Conservation (phyloP, 2,329 filamentous ascomycete genomes). For the Alternaria sp. region DNA sequence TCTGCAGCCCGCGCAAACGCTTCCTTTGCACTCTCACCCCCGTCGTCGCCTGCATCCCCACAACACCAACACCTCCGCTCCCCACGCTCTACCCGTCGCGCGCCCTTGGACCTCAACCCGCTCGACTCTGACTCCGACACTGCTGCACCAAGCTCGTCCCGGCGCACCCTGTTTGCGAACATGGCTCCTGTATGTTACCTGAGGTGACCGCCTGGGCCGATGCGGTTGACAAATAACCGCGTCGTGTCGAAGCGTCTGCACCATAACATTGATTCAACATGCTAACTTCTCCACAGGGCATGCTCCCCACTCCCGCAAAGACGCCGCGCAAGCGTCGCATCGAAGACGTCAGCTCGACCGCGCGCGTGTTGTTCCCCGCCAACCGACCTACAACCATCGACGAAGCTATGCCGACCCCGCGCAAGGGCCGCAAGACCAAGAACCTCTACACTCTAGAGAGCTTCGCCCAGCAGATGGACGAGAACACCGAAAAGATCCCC, state of each 20-base stretch:
- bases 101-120: slow-evolving; percentile 23
- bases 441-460: slow-evolving; percentile 52
- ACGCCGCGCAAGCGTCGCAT: slow-evolving; percentile 70
- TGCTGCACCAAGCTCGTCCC: slow-evolving; percentile 32
- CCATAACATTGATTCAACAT: neutral
- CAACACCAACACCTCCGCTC: slow-evolving; percentile 35
- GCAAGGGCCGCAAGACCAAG: slow-evolving; percentile 63
- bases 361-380: slow-evolving; percentile 64
- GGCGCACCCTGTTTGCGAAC: slow-evolving; percentile 29
- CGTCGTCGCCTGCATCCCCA: slow-evolving; percentile 49
- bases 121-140: slow-evolving; percentile 42
- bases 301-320: slow-evolving; percentile 80
- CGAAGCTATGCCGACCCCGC: slow-evolving; percentile 65
- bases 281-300: slow-evolving; percentile 47
- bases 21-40: slow-evolving; percentile 53
- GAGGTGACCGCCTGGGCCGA: slow-evolving; percentile 12
- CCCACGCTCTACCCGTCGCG: slow-evolving; percentile 41
- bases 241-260: no score
- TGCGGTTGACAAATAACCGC: slow-evolving; percentile 6
- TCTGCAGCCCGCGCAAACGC: slow-evolving; percentile 50
- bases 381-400: slow-evolving; percentile 68
- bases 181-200: slow-evolving; percentile 32
- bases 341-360: slow-evolving; percentile 53
- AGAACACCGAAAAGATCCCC: slow-evolving; percentile 65
- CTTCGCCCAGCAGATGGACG: slow-evolving; percentile 57